Conservation (phyloP, 495 filamentous ascomycete species). For the Amniculicola lignicola region DNA sequence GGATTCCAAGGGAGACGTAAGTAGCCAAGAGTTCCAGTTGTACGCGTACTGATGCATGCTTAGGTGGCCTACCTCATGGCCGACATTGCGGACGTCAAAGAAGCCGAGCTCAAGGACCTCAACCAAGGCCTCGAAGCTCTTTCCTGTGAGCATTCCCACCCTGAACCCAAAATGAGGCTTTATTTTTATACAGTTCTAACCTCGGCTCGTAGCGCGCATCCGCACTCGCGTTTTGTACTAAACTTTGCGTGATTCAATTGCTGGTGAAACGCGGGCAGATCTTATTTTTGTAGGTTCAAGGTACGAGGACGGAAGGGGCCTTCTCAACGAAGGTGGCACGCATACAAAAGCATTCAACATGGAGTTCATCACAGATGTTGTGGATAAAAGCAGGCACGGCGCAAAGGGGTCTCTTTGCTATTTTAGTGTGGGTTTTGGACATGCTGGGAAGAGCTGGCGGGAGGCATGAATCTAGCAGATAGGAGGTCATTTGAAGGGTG, state of each 20-base stretch:
- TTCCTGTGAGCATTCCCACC: slow-evolving; percentile 58
- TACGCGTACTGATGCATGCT: background rate
- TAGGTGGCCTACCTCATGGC: slow-evolving; percentile 93
- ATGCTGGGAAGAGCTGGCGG: too few species aligned
- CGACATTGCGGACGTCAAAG: slow-evolving; percentile 83
- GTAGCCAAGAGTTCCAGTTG: slow-evolving; percentile 31
- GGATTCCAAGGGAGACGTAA: slow-evolving; percentile 77
- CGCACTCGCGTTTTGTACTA: slow-evolving; percentile 87
- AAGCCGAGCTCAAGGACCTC: slow-evolving; percentile 77
- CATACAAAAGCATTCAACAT: slow-evolving; percentile 32
- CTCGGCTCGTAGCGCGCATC: slow-evolving; percentile 50
- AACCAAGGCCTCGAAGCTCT: slow-evolving; percentile 77
- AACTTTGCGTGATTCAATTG: background rate
- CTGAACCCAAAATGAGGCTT: background rate
- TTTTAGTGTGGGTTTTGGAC: too few species aligned
- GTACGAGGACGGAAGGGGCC: too few species aligned
- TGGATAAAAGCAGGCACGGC: too few species aligned
- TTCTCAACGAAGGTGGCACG: slow-evolving; percentile 13
- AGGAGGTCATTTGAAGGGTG: too few species aligned
- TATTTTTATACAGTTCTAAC: slow-evolving; percentile 50
- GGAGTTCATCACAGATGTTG: too few species aligned
- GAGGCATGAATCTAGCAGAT: too few species aligned
- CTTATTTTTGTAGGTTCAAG: too few species aligned
- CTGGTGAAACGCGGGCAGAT: slow-evolving; percentile 12
- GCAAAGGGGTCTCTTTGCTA: too few species aligned